These are phyloP conservation scores for Paxillus ammoniavirescens DNA, from an alignment of 768 basidiomycete genomes.

Conservation along the genomic window DNA sequence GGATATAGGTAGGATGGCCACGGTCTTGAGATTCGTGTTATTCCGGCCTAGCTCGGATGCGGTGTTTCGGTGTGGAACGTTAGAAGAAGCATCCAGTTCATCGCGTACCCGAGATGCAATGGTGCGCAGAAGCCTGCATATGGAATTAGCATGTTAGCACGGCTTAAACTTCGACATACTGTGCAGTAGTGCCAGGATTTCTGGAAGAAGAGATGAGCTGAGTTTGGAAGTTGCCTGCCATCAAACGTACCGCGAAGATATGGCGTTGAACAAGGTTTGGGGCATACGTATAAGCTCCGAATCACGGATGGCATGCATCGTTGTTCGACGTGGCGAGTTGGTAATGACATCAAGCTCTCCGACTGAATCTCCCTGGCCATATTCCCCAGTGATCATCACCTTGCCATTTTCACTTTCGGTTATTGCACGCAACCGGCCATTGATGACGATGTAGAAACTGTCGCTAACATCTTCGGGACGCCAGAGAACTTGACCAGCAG, in stretches of 20 bases:
- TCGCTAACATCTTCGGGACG: constrained; percentile 87
- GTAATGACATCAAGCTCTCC: constrained; percentile 98
- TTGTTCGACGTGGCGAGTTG: constrained; percentile 79
- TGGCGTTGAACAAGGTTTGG: constrained; percentile 95
- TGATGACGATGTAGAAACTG: constrained; percentile 97
- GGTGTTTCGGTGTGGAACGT: constrained; percentile 47
- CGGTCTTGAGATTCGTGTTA: constrained; percentile 90
- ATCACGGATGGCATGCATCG: constrained; percentile 96
- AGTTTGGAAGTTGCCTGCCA: not conserved
- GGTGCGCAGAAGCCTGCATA: constrained; percentile 67
- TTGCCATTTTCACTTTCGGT: constrained; percentile 74
- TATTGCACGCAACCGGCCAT: constrained; percentile 91
- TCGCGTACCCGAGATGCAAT: constrained; percentile 90
- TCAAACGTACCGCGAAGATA: constrained; percentile 68
- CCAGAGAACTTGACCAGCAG: constrained; percentile 94
- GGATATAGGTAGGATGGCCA: constrained; percentile 86
- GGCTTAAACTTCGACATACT: constrained; percentile 43
- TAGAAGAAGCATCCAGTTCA: constrained; percentile 68
- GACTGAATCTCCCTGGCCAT: constrained; percentile 95
- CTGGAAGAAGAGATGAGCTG: constrained; percentile 34
- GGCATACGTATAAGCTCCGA: constrained; percentile 97
- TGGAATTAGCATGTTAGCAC: not conserved
- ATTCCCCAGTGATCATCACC: constrained; percentile 85
- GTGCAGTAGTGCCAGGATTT: constrained; percentile 82
- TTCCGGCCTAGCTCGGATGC: constrained; percentile 67